These are phyloP conservation scores for Tetrapyrgos nigripes DNA, from an alignment of 1,284 basidiomycete species.

Conservation along the genomic window DNA sequence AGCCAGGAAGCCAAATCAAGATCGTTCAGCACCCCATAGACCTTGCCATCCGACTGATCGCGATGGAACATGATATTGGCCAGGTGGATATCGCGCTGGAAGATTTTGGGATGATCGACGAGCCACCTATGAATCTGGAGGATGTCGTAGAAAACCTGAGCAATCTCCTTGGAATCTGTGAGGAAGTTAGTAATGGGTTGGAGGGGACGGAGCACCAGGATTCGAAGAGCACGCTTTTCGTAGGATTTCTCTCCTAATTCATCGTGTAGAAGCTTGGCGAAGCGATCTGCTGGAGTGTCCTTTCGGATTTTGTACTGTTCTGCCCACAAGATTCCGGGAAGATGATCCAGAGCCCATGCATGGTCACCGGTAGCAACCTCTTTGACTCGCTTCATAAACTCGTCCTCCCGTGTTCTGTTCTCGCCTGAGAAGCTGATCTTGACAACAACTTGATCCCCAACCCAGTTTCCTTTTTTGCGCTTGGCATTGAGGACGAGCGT, in stretches of 20 bases:
- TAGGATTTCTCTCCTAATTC: no score
- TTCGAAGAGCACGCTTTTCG: no score
- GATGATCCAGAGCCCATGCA: conserved; percentile 12
- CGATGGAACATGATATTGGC: conserved; percentile 11
- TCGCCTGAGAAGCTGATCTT: conserved; percentile 10
- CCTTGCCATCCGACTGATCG: background rate
- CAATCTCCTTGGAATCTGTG: no score
- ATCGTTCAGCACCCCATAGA: conserved; percentile 14
- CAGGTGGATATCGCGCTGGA: conserved; percentile 8
- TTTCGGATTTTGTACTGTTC: background rate
- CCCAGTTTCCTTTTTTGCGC: no score
- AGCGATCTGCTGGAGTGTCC: background rate
- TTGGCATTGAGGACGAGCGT: no score
- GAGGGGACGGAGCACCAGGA: no score
- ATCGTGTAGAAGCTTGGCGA: no score
- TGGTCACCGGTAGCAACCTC: background rate
- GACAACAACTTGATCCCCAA: background rate
- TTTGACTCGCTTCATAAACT: background rate
- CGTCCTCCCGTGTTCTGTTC: background rate
- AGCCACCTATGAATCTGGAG: conserved; percentile 7
- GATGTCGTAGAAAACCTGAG: no score
- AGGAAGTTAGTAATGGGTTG: no score
- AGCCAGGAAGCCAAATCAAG: conserved; percentile 7
- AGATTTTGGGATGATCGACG: background rate
- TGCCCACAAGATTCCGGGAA: conserved; percentile 5